Conservation (phyloP, 2,329 filamentous ascomycete genomes). For the Penicillium sp. region DNA sequence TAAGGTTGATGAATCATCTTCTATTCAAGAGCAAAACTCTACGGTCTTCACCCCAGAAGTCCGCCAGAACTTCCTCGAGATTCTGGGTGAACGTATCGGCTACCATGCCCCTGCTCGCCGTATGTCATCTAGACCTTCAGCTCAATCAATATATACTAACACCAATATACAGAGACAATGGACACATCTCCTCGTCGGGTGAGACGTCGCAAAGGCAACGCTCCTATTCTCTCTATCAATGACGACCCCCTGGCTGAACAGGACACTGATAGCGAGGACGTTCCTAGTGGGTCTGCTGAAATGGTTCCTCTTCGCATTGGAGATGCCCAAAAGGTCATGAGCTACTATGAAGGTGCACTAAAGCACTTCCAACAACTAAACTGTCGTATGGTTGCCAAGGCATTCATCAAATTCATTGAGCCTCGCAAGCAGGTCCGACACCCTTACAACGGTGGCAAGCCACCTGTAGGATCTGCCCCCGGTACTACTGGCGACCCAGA, state of each 20-base stretch:
- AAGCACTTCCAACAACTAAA: slow-evolving; percentile 48
- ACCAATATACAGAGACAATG: slow-evolving; percentile 12
- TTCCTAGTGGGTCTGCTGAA: slow-evolving; percentile 23
- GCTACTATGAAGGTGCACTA: slow-evolving; percentile 45
- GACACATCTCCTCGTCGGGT: slow-evolving; percentile 29
- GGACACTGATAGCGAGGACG: slow-evolving; percentile 28
- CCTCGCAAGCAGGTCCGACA: slow-evolving; percentile 50
- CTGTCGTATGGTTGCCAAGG: slow-evolving; percentile 48
- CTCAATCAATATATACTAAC: not conserved
- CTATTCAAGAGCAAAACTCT: slow-evolving; percentile 32
- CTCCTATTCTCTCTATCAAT: slow-evolving; percentile 14
- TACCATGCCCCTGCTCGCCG: slow-evolving; percentile 29
- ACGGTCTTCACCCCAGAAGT: slow-evolving; percentile 38
- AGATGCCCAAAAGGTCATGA: slow-evolving; percentile 37
- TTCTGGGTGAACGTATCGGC: slow-evolving; percentile 33
- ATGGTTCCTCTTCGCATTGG: slow-evolving; percentile 40
- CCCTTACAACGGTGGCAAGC: slow-evolving; percentile 50
- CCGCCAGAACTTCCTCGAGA: slow-evolving; percentile 38
- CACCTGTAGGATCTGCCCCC: slow-evolving; percentile 34
- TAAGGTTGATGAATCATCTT: slow-evolving; percentile 35
- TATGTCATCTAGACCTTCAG: slow-evolving; percentile 19
- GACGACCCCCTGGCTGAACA: slow-evolving; percentile 22
- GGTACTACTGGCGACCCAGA: slow-evolving; percentile 44
- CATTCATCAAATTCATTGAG: slow-evolving; percentile 50
- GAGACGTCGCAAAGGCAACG: slow-evolving; percentile 32